These are phyloP conservation scores for Hypoxylon crocopeplum DNA, from an alignment of 495 filamentous ascomycete genomes.

Conservation along the genomic window DNA sequence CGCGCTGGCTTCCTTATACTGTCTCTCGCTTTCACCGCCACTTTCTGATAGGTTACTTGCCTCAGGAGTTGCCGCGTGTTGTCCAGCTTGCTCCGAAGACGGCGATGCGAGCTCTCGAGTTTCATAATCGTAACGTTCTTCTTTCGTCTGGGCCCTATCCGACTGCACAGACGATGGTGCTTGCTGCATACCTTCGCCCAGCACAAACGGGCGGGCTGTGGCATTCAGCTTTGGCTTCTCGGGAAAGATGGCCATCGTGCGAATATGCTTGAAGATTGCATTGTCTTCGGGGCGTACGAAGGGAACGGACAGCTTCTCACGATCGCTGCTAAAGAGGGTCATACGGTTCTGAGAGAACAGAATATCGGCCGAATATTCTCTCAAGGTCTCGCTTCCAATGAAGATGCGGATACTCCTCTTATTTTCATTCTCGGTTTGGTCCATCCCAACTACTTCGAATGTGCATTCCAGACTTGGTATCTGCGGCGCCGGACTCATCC, in stretches of 20 bases:
- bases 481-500: conserved; percentile 76
- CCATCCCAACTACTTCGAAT: conserved; percentile 72
- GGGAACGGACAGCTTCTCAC: conserved; percentile 88
- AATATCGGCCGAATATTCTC: conserved; percentile 87
- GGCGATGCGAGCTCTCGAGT: conserved; percentile 34
- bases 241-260: conserved; percentile 60
- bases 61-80: conserved; percentile 41
- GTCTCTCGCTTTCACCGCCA: conserved; percentile 48
- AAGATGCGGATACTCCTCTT: conserved; percentile 75
- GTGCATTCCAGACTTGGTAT: conserved; percentile 78
- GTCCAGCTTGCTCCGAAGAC: conserved; percentile 39
- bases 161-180: conserved; percentile 26
- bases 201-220: conserved; percentile 56
- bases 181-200: conserved; percentile 41
- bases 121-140: conserved; percentile 25
- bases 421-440: conserved; percentile 51
- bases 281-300: conserved; percentile 94
- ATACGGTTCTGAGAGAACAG: conserved; percentile 90
- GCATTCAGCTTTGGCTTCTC: conserved; percentile 58
- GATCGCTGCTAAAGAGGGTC: conserved; percentile 83
- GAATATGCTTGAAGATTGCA: conserved; percentile 75
- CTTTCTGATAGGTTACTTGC: conserved; percentile 47
- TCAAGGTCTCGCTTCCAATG: conserved; percentile 85
- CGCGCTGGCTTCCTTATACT: conserved; percentile 29
- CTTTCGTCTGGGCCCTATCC: conserved; percentile 22